Base-by-base conservation (phyloP, 495 filamentous ascomycete species). In the Penicillium verhagenii region DNA sequence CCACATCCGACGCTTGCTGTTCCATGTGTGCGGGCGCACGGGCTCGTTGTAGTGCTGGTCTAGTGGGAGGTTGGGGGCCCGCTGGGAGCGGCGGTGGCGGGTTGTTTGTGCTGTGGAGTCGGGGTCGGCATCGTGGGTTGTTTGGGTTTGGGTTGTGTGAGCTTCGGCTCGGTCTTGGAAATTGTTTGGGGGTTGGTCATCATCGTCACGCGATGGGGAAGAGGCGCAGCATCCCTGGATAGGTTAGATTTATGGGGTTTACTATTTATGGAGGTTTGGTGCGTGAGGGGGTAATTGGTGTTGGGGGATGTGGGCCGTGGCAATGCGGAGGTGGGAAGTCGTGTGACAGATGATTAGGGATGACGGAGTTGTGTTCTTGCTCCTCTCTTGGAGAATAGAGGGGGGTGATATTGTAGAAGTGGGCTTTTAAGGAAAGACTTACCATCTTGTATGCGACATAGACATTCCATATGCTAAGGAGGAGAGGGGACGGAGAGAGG, bases 41-140 rank as follows among this genome's bases (percentile, higher is more conserved):
- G 81, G 81, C 21, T 72, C 64, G 29, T 81, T 83, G 55, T 76
- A 79, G 56, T 81, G 78, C 52, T 80, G 71, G 19, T 57, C 61
- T 18, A 81, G 58, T 1, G 76, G 54, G 52, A 58, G 18, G 47
- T 61, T 33, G 21, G 65, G 25, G 46, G 53, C 46, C 26, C 60
- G 44, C 38, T 57, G 44, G 48, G 57, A 54, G 59, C 56, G 50
- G 49, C 57, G 47, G 53, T 35, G 33, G 33, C 33, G 33, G 29
- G 29, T 31, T 11, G 28, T 35, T 21, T 31, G 28, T 46, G 43
- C 14, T 47, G 42, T 24, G 51, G 38, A 5, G 4, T 59, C 47
- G 9, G 58, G 26, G n/a, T 40, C 18, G 52, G 45, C 23, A 20
- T 51, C 46, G 45, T 47, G 19, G 56, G 51, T 52, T 42, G 53